These are phyloP conservation scores for Pythium inflatum DNA, from an alignment of 352 stramenopile genomes.

Conservation along the genomic window DNA sequence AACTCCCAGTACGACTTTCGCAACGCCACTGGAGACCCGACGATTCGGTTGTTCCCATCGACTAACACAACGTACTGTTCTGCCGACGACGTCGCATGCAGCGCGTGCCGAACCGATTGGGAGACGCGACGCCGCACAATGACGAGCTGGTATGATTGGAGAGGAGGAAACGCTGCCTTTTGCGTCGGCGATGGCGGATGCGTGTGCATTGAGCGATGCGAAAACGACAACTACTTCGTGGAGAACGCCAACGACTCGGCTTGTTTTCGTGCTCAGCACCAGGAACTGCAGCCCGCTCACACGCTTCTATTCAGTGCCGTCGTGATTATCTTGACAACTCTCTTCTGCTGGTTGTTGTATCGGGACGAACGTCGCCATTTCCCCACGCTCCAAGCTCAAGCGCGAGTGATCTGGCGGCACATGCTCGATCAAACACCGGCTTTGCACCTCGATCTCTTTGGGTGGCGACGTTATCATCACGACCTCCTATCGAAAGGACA, in stretches of 20 bases:
- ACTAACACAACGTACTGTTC: constrained; percentile 65
- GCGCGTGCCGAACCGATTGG: constrained; percentile 34
- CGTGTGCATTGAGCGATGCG: constrained; percentile 16
- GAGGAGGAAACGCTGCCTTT: neutral
- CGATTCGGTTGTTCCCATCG: constrained; percentile 62
- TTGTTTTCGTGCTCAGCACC: neutral
- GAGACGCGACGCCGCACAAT: no score
- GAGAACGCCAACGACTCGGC: neutral
- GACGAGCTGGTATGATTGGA: neutral
- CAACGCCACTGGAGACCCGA: no score
- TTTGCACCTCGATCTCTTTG: constrained; percentile 16
- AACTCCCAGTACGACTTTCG: neutral
- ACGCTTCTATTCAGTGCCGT: neutral
- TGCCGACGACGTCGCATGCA: constrained; percentile 34
- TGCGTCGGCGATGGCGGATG: constrained; percentile 11
- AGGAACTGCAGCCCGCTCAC: no score
- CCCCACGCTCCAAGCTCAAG: no score
- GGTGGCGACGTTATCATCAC: constrained; percentile 13
- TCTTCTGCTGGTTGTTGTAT: neutral
- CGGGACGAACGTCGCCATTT: neutral
- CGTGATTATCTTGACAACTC: neutral
- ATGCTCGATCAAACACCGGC: constrained; percentile 20
- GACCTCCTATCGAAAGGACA: constrained; percentile 3
- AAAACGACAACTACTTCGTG: neutral
- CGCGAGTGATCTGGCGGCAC: constrained; percentile 20